These are phyloP conservation scores for Beta vulgaris DNA, from an alignment of 148 eudicot genomes.

Conservation along the genomic window DNA sequence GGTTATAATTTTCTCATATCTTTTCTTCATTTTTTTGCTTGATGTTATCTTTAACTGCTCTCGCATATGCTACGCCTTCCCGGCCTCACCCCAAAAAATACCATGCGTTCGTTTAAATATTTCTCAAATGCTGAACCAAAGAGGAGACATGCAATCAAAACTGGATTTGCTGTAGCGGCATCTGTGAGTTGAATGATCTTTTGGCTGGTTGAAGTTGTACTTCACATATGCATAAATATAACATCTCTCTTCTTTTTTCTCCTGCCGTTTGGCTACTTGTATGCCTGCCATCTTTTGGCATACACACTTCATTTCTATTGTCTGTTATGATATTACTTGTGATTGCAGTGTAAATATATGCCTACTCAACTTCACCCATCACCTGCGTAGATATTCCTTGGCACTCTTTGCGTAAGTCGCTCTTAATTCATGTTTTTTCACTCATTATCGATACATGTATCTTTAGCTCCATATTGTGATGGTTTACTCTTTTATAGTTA, in stretches of 20 bases:
- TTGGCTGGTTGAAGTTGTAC: slow-evolving; percentile 8
- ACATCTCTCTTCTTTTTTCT: slow-evolving; percentile 15
- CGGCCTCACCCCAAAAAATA: no score
- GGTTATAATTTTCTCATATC: background rate
- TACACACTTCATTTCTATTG: background rate
- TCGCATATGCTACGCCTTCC: no score
- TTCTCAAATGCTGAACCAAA: slow-evolving; percentile 53
- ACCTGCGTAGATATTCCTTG: slow-evolving; percentile 66
- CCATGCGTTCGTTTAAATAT: background rate
- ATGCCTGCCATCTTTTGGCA: slow-evolving; percentile 24
- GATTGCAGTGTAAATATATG: slow-evolving; percentile 84
- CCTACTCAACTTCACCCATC: slow-evolving; percentile 83
- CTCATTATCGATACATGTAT: background rate
- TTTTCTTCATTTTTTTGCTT: background rate
- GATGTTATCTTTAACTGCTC: no score
- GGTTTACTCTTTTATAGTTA: no score
- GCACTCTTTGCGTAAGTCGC: slow-evolving; percentile 90
- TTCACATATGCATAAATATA: background rate
- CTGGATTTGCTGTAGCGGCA: slow-evolving; percentile 58
- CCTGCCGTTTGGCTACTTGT: slow-evolving; percentile 89
- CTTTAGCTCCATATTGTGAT: no score
- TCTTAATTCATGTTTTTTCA: background rate
- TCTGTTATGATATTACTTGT: slow-evolving; percentile 9
- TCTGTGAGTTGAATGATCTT: slow-evolving; percentile 46
- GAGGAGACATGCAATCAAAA: slow-evolving; percentile 64